Percentiles rank a stretch among this genome's conserved stretches.
Evolutionary conservation across 129 eudicot genomes (phyloP).

Genomic region (Heracleum sosnowskyi): DNA sequence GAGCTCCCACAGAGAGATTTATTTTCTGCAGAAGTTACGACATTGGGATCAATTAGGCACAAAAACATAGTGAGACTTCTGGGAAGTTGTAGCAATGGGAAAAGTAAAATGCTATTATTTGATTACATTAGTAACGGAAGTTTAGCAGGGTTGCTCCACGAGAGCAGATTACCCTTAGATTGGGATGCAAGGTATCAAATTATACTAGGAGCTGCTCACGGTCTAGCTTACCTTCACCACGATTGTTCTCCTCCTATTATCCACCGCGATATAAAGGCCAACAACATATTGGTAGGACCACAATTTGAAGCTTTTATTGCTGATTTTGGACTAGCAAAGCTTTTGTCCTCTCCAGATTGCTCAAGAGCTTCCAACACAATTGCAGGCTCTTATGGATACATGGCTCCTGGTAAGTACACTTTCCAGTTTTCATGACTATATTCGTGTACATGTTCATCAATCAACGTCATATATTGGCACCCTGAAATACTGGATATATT

Average conservation of each 20-base stretch:
- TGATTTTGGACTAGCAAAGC: slow-evolving; percentile 56
- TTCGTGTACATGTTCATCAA: slow-evolving; percentile 9
- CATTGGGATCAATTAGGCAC: slow-evolving; percentile 49
- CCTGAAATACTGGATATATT: slow-evolving; percentile 2
- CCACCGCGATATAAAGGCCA: slow-evolving; percentile 47
- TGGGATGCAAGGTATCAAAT: slow-evolving; percentile 56
- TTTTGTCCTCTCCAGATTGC: slow-evolving; percentile 26
- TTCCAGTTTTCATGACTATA: neutral
- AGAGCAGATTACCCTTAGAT: slow-evolving; percentile 30
- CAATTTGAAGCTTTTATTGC: slow-evolving; percentile 48
- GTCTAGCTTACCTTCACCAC: slow-evolving; percentile 56
- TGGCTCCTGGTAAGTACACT: slow-evolving; percentile 45
- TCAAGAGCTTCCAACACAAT: slow-evolving; percentile 33
- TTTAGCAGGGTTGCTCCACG: slow-evolving; percentile 45
- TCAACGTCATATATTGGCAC: neutral
- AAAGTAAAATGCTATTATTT: slow-evolving; percentile 40
- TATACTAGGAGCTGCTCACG: slow-evolving; percentile 49
- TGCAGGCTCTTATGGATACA: slow-evolving; percentile 55
- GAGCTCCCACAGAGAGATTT: slow-evolving; percentile 34
- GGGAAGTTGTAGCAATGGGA: slow-evolving; percentile 51
- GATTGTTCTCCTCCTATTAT: slow-evolving; percentile 57
- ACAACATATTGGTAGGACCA: slow-evolving; percentile 45
- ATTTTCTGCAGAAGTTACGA: slow-evolving; percentile 49
- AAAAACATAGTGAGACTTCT: slow-evolving; percentile 50
- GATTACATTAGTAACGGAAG: slow-evolving; percentile 57